These are phyloP conservation scores for Lasiodiplodia citricola DNA, from an alignment of 2,329 filamentous ascomycete species.

Conservation along the genomic window DNA sequence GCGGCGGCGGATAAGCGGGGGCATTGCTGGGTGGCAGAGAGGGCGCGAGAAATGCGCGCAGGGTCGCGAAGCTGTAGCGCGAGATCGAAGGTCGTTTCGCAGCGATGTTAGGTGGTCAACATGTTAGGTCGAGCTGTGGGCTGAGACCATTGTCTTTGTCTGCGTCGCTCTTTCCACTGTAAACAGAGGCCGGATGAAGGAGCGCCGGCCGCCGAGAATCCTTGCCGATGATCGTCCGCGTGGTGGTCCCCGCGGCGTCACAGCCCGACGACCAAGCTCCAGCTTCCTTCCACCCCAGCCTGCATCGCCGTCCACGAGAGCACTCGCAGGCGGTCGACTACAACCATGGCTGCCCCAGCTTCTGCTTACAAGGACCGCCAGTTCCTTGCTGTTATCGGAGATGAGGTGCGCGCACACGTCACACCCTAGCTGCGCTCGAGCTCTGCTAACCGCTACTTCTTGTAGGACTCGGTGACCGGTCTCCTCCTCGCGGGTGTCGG, in stretches of 20 bases:
- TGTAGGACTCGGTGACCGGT: constrained; percentile 91
- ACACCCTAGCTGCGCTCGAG: not conserved
- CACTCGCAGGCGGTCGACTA: not conserved
- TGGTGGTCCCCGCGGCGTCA: constrained; percentile 15
- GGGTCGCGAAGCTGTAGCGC: constrained; percentile 5
- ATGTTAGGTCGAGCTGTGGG: not conserved
- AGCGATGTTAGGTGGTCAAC: not conserved
- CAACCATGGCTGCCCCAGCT: constrained; percentile 62
- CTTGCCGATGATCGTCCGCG: not conserved
- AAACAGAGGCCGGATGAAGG: not conserved
- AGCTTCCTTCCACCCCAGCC: constrained; percentile 11
- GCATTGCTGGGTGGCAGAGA: constrained; percentile 57
- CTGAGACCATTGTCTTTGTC: constrained; percentile 20
- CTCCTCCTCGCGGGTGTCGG: constrained; percentile 94
- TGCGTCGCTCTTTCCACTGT: constrained; percentile 1
- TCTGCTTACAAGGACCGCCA: constrained; percentile 79
- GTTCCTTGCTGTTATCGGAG: constrained; percentile 96
- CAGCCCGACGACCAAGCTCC: constrained; percentile 25
- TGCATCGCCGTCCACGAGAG: constrained; percentile 17
- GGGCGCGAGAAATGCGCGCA: not conserved
- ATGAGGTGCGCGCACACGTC: constrained; percentile 70
- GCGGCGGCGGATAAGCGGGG: constrained; percentile 80
- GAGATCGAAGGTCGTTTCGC: no score
- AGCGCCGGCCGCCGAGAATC: not conserved
- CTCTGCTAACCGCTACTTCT: constrained; percentile 15